Evolutionary conservation across 192 early-diverging fungal genomes (phyloP).

Genomic region (Backusella parvicylindrica): DNA sequence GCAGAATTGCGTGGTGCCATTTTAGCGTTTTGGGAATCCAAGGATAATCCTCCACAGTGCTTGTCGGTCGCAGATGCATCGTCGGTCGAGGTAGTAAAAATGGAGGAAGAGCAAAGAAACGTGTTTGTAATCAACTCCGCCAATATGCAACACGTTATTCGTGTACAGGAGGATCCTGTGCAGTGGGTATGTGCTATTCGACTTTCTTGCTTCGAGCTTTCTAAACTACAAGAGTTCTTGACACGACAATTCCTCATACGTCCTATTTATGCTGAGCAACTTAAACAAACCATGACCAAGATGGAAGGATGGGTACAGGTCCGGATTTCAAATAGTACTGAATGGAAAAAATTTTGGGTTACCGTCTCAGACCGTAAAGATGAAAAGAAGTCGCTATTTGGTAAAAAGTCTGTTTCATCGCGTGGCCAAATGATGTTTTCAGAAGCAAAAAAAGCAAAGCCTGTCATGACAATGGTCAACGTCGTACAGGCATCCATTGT

Average conservation of each 20-base stretch:
- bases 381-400: constrained; percentile 38
- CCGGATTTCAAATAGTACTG: constrained; percentile 43
- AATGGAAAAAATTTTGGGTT: constrained; percentile 47
- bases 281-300: constrained; percentile 40
- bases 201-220: constrained; percentile 70
- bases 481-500: constrained; percentile 55
- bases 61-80: constrained; percentile 74
- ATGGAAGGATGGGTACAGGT: constrained; percentile 56
- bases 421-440: constrained; percentile 53
- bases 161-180: constrained; percentile 47
- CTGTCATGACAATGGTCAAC: constrained; percentile 48
- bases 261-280: constrained; percentile 43
- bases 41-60: constrained; percentile 56
- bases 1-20: constrained; percentile 70
- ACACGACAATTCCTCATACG: constrained; percentile 51
- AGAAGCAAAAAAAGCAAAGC: constrained; percentile 50
- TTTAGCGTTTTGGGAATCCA: constrained; percentile 58
- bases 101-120: constrained; percentile 27
- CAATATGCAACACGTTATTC: constrained; percentile 67
- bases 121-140: constrained; percentile 67
- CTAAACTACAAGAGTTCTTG: constrained; percentile 76
- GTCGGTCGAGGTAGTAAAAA: constrained; percentile 56
- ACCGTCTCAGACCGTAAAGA: constrained; percentile 51
- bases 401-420: constrained; percentile 39
- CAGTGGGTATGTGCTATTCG: constrained; percentile 69